Conservation (phyloP, 2,329 filamentous ascomycete species). For the Hymenoscyphus linearis region DNA sequence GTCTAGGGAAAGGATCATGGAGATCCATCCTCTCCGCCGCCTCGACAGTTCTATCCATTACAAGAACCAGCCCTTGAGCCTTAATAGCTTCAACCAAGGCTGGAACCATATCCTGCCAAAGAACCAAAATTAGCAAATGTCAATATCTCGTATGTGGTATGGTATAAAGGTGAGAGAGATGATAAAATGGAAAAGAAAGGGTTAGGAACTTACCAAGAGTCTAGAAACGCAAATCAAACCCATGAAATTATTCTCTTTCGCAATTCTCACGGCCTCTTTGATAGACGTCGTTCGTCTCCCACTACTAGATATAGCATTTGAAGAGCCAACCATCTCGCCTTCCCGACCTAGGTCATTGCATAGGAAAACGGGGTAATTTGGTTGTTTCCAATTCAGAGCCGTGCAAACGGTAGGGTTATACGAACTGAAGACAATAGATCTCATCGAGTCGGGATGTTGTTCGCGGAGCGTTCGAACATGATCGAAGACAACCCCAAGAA, state of each 20-base stretch:
- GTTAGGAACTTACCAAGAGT: slow-evolving; percentile 62
- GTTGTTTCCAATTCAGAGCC: slow-evolving; percentile 97
- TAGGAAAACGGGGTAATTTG: slow-evolving; percentile 92
- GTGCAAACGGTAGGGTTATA: slow-evolving; percentile 89
- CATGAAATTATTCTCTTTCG: slow-evolving; percentile 97
- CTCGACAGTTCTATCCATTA: slow-evolving; percentile 72
- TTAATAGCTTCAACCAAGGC: slow-evolving; percentile 91
- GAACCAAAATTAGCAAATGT: slow-evolving; percentile 23
- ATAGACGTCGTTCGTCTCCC: slow-evolving; percentile 76
- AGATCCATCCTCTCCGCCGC: slow-evolving; percentile 30
- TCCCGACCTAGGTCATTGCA: slow-evolving; percentile 84
- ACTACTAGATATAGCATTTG: slow-evolving; percentile 38
- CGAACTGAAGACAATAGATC: slow-evolving; percentile 89
- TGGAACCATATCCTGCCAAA: slow-evolving; percentile 76
- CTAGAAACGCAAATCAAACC: slow-evolving; percentile 85
- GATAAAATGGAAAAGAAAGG: not conserved
- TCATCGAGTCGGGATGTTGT: slow-evolving; percentile 63
- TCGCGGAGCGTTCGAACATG: slow-evolving; percentile 70
- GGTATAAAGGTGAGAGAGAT: not conserved
- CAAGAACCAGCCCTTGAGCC: slow-evolving; percentile 84
- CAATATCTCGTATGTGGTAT: no score
- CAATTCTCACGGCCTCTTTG: slow-evolving; percentile 90
- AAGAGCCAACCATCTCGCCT: slow-evolving; percentile 33
- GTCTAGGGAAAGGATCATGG: slow-evolving; percentile 49
- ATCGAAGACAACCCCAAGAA: slow-evolving; percentile 83